Evolutionary conservation across 2,329 filamentous ascomycete genomes (phyloP).

Genomic region (Colletotrichum costaricense): DNA sequence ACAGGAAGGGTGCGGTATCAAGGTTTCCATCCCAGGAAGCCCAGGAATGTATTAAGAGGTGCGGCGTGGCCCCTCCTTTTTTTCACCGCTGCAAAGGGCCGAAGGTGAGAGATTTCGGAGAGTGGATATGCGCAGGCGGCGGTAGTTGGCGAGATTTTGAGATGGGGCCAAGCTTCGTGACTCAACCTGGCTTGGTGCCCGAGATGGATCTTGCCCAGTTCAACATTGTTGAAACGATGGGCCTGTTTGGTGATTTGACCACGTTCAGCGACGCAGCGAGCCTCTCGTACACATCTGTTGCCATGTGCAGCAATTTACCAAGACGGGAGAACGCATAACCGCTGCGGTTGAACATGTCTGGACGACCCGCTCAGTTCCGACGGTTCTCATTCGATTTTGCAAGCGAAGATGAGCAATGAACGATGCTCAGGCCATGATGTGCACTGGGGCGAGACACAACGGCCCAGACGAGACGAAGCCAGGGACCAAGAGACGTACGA

Average conservation of each 20-base stretch:
- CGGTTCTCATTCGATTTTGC: slow-evolving; percentile 20
- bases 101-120: slow-evolving; percentile 31
- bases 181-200: slow-evolving; percentile 28
- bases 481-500: slow-evolving; percentile 14
- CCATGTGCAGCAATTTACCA: background rate
- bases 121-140: slow-evolving; percentile 27
- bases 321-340: background rate
- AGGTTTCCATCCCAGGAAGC: slow-evolving; percentile 11
- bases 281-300: slow-evolving; percentile 2
- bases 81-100: slow-evolving; percentile 32
- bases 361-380: slow-evolving; percentile 20
- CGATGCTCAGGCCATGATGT: slow-evolving; percentile 30
- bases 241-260: slow-evolving; percentile 22
- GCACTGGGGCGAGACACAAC: slow-evolving; percentile 13
- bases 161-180: slow-evolving; percentile 29
- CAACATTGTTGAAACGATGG: slow-evolving; percentile 26
- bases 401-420: slow-evolving; percentile 13
- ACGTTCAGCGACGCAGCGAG: slow-evolving; percentile 3
- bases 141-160: slow-evolving; percentile 30
- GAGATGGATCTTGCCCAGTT: slow-evolving; percentile 21
- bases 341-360: slow-evolving; percentile 5
- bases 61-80: slow-evolving; percentile 4
- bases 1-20: slow-evolving; percentile 18
- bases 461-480: slow-evolving; percentile 10
- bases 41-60: slow-evolving; percentile 16